These are phyloP conservation scores for Ganoderma meredithae DNA, from an alignment of 1,284 basidiomycete species.

Conservation along the genomic window DNA sequence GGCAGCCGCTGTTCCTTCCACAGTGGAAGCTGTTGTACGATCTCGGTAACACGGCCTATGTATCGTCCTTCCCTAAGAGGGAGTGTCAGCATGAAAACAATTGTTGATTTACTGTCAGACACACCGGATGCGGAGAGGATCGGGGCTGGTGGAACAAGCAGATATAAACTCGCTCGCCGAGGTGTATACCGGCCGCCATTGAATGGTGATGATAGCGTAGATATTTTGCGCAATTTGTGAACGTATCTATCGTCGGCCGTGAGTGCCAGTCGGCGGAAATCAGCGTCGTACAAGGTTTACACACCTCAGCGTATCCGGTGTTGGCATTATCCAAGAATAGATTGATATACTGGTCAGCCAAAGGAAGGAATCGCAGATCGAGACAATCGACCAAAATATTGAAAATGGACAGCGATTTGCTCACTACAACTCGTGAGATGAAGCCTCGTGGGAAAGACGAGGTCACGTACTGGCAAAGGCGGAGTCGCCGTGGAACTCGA, in stretches of 20 bases:
- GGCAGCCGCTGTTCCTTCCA: conserved; percentile 83
- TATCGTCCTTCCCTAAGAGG: conserved; percentile 61
- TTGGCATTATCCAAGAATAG: conserved; percentile 80
- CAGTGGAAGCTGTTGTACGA: conserved; percentile 64
- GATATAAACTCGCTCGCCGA: conserved; percentile 70
- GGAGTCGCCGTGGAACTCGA: conserved; percentile 85
- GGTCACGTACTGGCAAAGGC: conserved; percentile 71
- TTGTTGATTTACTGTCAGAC: conserved; percentile 22
- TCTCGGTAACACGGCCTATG: conserved; percentile 59
- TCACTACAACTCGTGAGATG: conserved; percentile 55
- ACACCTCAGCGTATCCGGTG: conserved; percentile 86
- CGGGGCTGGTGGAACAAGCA: conserved; percentile 65
- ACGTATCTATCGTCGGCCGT: conserved; percentile 61
- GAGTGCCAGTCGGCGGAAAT: conserved; percentile 7
- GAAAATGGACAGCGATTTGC: conserved; percentile 69
- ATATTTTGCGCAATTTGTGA: conserved; percentile 75
- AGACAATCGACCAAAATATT: conserved; percentile 66
- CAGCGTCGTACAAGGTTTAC: conserved; percentile 23
- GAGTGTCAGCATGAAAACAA: not conserved
- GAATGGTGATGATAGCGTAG: conserved; percentile 64
- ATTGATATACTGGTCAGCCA: conserved; percentile 73
- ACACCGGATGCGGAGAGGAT: conserved; percentile 72
- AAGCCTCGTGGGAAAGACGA: conserved; percentile 13
- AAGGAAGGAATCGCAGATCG: conserved; percentile 69
- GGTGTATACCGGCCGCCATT: conserved; percentile 82